phyloP scores from a whole-genome alignment of 805 yeast genomes.

The Novakomyces olei region DNA sequence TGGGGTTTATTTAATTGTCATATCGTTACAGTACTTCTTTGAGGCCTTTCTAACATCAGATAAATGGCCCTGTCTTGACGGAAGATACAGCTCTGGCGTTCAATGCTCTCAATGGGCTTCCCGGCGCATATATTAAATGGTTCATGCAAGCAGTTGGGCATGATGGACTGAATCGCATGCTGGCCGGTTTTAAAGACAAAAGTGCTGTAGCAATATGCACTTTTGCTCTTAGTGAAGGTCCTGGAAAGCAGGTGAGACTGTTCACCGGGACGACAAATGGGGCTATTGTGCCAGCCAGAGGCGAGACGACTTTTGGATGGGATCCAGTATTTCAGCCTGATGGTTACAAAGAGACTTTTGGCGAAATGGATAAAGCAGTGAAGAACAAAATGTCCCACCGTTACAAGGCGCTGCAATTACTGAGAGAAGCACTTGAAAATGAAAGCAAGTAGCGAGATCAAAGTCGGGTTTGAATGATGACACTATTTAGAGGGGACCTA shows the following conservation, averaged over 20 bases:
- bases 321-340: constrained; percentile 29
- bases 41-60: constrained; percentile 8
- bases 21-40: not conserved
- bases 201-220: constrained; percentile 78
- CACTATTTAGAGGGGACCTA: too few species aligned
- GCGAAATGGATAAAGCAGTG: constrained; percentile 57
- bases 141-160: constrained; percentile 57
- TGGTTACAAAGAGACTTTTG: constrained; percentile 27
- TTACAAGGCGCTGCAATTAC: too few species aligned
- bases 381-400: constrained; percentile 80
- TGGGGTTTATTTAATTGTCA: too few species aligned
- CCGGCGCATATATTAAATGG: constrained; percentile 95
- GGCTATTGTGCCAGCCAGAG: constrained; percentile 50
- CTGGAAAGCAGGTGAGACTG: constrained; percentile 45
- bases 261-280: constrained; percentile 85
- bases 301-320: constrained; percentile 80
- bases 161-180: constrained; percentile 46
- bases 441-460: too few species aligned
- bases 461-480: too few species aligned
- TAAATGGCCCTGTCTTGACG: constrained; percentile 66
- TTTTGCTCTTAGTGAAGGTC: constrained; percentile 72
- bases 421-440: too few species aligned
- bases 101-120: constrained; percentile 58
- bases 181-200: constrained; percentile 63
- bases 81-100: constrained; percentile 88